Conservation (phyloP, 2,329 filamentous ascomycete genomes). For the Pyrenophora tritici-repentis region DNA sequence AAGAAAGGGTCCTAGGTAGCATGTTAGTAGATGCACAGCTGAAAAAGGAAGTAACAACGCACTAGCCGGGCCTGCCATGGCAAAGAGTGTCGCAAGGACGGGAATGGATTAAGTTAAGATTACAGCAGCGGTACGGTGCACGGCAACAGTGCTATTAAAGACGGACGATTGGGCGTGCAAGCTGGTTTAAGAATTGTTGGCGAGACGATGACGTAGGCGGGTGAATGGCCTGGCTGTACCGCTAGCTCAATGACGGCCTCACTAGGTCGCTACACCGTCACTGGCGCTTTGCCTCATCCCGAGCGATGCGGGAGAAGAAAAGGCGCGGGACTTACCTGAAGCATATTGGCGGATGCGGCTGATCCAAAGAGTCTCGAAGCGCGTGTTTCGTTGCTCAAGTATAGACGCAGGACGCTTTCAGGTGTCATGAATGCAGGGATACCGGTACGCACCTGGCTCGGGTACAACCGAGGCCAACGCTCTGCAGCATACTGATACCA, state of each 20-base stretch:
- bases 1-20: conserved; percentile 57
- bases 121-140: conserved; percentile 2
- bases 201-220: conserved; percentile 24
- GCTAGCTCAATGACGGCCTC: conserved; percentile 19
- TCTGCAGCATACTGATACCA: conserved; percentile 6
- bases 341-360: background rate
- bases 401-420: background rate
- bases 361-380: background rate
- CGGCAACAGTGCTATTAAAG: conserved; percentile 5
- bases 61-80: conserved; percentile 26
- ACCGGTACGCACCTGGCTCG: conserved; percentile 9
- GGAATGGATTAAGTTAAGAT: conserved; percentile 17
- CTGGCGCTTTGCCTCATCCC: conserved; percentile 25
- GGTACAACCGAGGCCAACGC: conserved; percentile 18
- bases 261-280: conserved; percentile 10
- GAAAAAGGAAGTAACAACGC: conserved; percentile 13
- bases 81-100: background rate
- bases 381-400: background rate
- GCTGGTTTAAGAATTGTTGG: conserved; percentile 26
- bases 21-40: conserved; percentile 3
- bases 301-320: conserved; percentile 3
- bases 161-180: conserved; percentile 8
- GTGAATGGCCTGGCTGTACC: conserved; percentile 8
- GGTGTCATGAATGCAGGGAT: conserved; percentile 8
- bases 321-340: conserved; percentile 8